Evolutionary conservation across 1,139 yeast species (phyloP), one percentile per base, ranked within the genome.

Genomic region (Pichia sp.): DNA sequence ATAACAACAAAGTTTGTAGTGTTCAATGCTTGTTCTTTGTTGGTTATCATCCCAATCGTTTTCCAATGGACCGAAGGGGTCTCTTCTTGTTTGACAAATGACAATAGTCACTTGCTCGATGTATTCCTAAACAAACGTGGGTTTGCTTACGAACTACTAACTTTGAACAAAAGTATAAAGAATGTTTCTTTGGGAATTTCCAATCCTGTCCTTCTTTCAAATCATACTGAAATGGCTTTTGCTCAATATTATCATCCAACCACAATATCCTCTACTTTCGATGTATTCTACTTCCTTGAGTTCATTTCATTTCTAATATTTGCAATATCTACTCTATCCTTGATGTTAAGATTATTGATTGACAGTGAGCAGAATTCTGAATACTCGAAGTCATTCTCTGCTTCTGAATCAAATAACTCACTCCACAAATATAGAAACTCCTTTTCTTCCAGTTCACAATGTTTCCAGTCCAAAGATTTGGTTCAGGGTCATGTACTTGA

Each of bases 401-500:
- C 38, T n/a, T 49, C 49, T 10, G 29, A 43, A 46, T 41, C 16
- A 17, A 40, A 20, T 9, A 4, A 12, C 3, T 36, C 16, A 36
- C 10, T 6, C 16, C 10, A 36, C 16, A 36, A 36, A 14, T 6
- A 14, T 16, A 9, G n/a, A 12, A 14, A 36, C 40, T 17, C 40
- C 16, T 47, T 47, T 31, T 14, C 48, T 6, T 16, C 49, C 20
- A 20, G 6, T 46, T 31, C 24, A 1, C 55, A 46, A 16, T 20
- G 33, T 34, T 75, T 77, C 55, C 73, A 71, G 40, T 71, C 73
- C 38, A 83, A 83, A 57, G 89, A 85, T 59, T 72, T 88, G 49
- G 61, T 72, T 30, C 75, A 76, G 24, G 83, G 82, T 1, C 91
- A 85, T 65, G 69, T 74, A 31, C 71, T 87, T 51, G 96, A 89